Conservation (phyloP, 2,329 filamentous ascomycete species). For the Bretziella fagacearum region DNA sequence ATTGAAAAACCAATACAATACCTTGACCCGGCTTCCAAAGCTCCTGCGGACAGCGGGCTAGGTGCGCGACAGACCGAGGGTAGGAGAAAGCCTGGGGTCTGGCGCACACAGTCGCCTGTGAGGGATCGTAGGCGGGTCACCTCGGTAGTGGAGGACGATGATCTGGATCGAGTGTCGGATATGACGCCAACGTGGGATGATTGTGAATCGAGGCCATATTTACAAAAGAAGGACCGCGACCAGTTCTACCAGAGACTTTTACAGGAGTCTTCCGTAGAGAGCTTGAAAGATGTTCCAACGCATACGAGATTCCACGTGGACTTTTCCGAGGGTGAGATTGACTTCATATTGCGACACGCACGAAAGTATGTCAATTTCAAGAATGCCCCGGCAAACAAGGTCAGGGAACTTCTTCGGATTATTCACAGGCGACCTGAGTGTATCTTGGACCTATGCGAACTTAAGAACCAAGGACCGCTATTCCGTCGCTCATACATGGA, state of each 20-base stretch:
- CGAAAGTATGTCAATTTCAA: conserved; percentile 8
- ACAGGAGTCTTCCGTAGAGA: neutral
- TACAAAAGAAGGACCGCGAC: neutral
- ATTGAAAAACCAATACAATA: too few relatives aligned
- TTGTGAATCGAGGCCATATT: conserved; percentile 9
- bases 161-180: neutral
- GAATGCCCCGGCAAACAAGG: conserved; percentile 6
- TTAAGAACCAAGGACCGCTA: conserved; percentile 15
- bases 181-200: too few relatives aligned
- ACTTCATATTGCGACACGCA: conserved; percentile 15
- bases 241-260: neutral
- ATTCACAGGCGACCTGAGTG: conserved; percentile 14
- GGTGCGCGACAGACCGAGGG: too few relatives aligned
- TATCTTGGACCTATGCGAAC: conserved; percentile 9
- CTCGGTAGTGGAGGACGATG: neutral
- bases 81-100: too few relatives aligned
- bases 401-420: conserved; percentile 16
- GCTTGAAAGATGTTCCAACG: neutral
- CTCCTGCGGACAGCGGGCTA: too few relatives aligned
- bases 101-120: too few relatives aligned
- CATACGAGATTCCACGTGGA: conserved; percentile 25
- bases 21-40: too few relatives aligned
- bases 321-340: conserved; percentile 26
- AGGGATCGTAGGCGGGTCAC: too few relatives aligned
- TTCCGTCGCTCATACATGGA: conserved; percentile 20